Evolutionary conservation across 352 stramenopile species (phyloP), one percentile per base, ranked within the genome.

Genomic region (Elongisporangium anandrum): DNA sequence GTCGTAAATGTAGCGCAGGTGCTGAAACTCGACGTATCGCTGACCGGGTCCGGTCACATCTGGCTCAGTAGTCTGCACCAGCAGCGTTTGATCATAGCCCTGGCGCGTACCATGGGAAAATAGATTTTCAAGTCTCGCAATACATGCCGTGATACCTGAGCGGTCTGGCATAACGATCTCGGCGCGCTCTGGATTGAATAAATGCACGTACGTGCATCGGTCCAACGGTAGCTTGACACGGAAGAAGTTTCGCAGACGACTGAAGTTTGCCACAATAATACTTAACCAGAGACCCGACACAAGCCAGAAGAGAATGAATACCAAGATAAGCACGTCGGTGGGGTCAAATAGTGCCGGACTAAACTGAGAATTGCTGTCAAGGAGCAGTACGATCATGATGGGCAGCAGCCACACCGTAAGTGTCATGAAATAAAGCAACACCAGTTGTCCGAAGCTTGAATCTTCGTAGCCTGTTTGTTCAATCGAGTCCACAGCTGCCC

Each of bases 1-100:
- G 26, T 69, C 59, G 53, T 79, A 82, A 6, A 77, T 53, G 51
- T 82, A 79, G n/a, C 73, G 70, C 15, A 82, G 29, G n/a, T 79
- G 63, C 26, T 82, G 70, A 29, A 82, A 82, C 24, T 77, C 63
- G 13, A 81, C 53, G 4, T 73, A 47, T 1, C 70, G 70, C 10
- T 61, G 23, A 8, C 53, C 59, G 6, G 29, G 29, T 8, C 29
- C 29, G 29, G 4, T 15, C 4, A 8, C 29, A 39, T 39, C 29
- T 39, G 29, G 29, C 29, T 51, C 61, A 23, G 68, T 47, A 15
- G 47, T 41, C 17, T 75, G 48, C 13, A 70, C 68, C 10, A 29
- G 52, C 13, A 81, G 52, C 1, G 72, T 81, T 55, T 77, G 53
- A 45, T 75, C 61, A 15, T 69, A 76, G 6, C 66, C 57, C 16